Percentiles rank a stretch among this genome's conserved stretches.
Evolutionary conservation across 148 eudicot species (phyloP).

Genomic region (Salicornia ramosissima): DNA sequence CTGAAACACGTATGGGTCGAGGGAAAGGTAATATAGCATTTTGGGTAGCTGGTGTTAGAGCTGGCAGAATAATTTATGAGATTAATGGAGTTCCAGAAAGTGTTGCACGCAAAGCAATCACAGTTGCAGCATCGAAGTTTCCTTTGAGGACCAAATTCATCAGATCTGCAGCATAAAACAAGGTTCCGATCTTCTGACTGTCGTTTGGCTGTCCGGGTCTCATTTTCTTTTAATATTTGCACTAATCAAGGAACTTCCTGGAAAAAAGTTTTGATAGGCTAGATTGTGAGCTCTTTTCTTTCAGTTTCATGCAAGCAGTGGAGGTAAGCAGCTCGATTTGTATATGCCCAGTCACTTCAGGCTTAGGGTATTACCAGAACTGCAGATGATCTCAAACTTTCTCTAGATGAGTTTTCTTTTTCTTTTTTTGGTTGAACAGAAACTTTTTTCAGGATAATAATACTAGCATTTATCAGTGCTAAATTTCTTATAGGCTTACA

Average conservation of each 20-base stretch:
- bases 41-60: constrained; percentile 31
- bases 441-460: not conserved
- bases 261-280: not conserved
- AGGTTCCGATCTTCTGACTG: not conserved
- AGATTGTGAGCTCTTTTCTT: not conserved
- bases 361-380: not conserved
- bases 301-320: not conserved
- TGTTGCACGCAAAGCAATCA: constrained; percentile 31
- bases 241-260: constrained; percentile 1
- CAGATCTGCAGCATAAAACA: constrained; percentile 4
- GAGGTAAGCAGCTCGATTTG: not conserved
- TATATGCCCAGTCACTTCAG: not conserved
- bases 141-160: constrained; percentile 28
- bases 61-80: constrained; percentile 32
- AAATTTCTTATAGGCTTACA: not conserved
- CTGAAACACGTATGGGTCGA: constrained; percentile 42
- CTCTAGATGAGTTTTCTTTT: not conserved
- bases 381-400: not conserved
- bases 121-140: constrained; percentile 31
- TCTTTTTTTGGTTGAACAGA: not conserved
- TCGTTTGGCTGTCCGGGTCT: constrained; percentile 1
- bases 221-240: not conserved
- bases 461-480: not conserved
- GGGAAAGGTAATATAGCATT: constrained; percentile 30
- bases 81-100: constrained; percentile 32